A percentile compares a stretch with the other conserved stretches of the same genome.
Conservation (phyloP, 805 yeast genomes). For the Teunomyces barrocoloradensis region DNA sequence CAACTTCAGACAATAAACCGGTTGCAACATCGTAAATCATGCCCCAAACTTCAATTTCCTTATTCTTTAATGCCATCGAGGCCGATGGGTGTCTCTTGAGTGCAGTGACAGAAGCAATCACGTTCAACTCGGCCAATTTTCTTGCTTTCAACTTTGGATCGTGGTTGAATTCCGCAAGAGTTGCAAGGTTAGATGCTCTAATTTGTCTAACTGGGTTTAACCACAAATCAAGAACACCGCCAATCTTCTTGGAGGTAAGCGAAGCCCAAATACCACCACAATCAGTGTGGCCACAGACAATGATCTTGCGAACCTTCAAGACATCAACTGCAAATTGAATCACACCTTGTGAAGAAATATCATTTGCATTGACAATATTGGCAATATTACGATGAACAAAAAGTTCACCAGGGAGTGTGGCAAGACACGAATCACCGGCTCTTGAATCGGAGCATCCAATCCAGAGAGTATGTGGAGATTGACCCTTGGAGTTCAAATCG, state of each 20-base stretch:
- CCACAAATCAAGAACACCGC: slow-evolving; percentile 73
- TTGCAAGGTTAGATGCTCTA: slow-evolving; percentile 55
- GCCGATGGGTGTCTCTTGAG: slow-evolving; percentile 67
- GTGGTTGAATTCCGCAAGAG: slow-evolving; percentile 44
- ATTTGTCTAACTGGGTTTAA: slow-evolving; percentile 65
- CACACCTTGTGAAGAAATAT: slow-evolving; percentile 71
- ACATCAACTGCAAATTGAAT: slow-evolving; percentile 86
- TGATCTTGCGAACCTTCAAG: slow-evolving; percentile 72
- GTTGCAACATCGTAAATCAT: slow-evolving; percentile 78
- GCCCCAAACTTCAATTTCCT: slow-evolving; percentile 76
- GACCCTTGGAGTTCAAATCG: slow-evolving; percentile 72
- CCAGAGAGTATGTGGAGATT: slow-evolving; percentile 90
- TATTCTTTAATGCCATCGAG: slow-evolving; percentile 56
- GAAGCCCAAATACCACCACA: slow-evolving; percentile 93
- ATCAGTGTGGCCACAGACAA: slow-evolving; percentile 92
- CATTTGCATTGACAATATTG: slow-evolving; percentile 68
- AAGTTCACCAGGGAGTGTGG: slow-evolving; percentile 86
- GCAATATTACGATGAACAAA: slow-evolving; percentile 89
- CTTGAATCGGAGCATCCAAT: slow-evolving; percentile 94
- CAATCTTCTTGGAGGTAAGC: slow-evolving; percentile 58
- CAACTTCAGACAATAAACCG: slow-evolving; percentile 53
- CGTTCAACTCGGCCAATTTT: slow-evolving; percentile 72
- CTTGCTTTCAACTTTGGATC: slow-evolving; percentile 56
- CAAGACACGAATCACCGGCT: slow-evolving; percentile 72
- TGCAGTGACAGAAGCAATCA: slow-evolving; percentile 66